Conservation (phyloP, 164 flowering plant species). For the Vitis rupestris region DNA sequence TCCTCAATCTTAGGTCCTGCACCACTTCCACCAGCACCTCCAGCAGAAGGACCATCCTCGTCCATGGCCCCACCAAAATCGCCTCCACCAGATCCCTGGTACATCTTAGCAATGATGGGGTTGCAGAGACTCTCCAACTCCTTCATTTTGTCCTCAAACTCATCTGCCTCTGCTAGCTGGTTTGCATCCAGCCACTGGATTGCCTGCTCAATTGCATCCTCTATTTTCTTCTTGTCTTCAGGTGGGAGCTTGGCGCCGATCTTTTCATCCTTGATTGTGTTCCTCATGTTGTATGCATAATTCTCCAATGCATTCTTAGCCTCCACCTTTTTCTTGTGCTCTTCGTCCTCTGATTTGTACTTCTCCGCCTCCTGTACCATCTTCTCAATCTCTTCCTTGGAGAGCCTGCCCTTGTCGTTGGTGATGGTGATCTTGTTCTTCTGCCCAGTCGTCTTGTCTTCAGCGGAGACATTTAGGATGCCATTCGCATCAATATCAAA, state of each 20-base stretch:
- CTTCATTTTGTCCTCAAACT: conserved; percentile 20
- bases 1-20: conserved; percentile 41
- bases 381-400: conserved; percentile 15
- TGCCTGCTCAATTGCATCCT: conserved; percentile 24
- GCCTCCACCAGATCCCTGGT: conserved; percentile 29
- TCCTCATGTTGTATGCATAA: conserved; percentile 21
- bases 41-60: conserved; percentile 25
- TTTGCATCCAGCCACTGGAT: conserved; percentile 26
- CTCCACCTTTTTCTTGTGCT: conserved; percentile 21
- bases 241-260: conserved; percentile 14
- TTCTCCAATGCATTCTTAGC: conserved; percentile 15
- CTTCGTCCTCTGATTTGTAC: conserved; percentile 21
- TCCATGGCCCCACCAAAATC: conserved; percentile 25
- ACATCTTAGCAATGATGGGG: conserved; percentile 30
- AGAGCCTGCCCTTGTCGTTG: conserved; percentile 24
- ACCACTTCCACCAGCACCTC: conserved; percentile 18
- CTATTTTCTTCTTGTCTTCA: conserved; percentile 21
- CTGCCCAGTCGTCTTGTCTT: conserved; percentile 34
- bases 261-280: conserved; percentile 26
- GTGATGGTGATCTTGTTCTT: conserved; percentile 34
- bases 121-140: conserved; percentile 17
- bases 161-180: conserved; percentile 26
- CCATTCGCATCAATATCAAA: conserved; percentile 25
- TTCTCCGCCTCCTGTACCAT: conserved; percentile 24
- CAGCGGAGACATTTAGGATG: conserved; percentile 32